phyloP scores from a whole-genome alignment of 164 flowering plant species.

The Vitis rupestris region DNA sequence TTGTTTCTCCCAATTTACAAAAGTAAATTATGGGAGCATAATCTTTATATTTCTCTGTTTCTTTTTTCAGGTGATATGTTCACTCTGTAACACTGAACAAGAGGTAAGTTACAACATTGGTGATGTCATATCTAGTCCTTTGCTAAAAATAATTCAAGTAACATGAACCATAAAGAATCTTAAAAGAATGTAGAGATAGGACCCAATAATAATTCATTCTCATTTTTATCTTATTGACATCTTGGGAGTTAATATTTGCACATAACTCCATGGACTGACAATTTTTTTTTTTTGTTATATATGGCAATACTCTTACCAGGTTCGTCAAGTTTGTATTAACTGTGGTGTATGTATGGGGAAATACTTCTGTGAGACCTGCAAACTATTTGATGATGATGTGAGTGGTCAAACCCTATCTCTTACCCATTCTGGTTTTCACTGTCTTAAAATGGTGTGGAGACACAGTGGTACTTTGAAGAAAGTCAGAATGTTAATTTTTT shows the following conservation, averaged over 20 bases:
- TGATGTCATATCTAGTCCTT: background rate
- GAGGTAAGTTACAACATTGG: constrained; percentile 45
- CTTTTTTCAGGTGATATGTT: constrained; percentile 69
- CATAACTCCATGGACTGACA: background rate
- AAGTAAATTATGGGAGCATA: background rate
- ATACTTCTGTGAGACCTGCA: constrained; percentile 80
- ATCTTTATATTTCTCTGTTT: constrained; percentile 1
- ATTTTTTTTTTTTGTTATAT: background rate
- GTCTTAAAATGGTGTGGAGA: background rate
- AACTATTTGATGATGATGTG: constrained; percentile 91
- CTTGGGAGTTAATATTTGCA: background rate
- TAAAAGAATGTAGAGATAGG: too few relatives aligned
- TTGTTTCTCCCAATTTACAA: too few relatives aligned
- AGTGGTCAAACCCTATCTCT: constrained; percentile 23
- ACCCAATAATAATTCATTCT: too few relatives aligned
- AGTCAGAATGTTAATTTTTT: background rate
- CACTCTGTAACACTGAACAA: constrained; percentile 87
- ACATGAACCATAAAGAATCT: too few relatives aligned
- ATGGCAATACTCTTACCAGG: constrained; percentile 40
- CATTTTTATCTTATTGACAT: background rate
- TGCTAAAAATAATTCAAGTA: too few relatives aligned
- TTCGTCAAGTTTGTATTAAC: constrained; percentile 63
- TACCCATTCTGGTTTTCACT: background rate
- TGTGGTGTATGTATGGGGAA: constrained; percentile 95
- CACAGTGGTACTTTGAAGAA: background rate